Conservation (phyloP, 1,284 basidiomycete genomes). For the Apiotrichum siamense region DNA sequence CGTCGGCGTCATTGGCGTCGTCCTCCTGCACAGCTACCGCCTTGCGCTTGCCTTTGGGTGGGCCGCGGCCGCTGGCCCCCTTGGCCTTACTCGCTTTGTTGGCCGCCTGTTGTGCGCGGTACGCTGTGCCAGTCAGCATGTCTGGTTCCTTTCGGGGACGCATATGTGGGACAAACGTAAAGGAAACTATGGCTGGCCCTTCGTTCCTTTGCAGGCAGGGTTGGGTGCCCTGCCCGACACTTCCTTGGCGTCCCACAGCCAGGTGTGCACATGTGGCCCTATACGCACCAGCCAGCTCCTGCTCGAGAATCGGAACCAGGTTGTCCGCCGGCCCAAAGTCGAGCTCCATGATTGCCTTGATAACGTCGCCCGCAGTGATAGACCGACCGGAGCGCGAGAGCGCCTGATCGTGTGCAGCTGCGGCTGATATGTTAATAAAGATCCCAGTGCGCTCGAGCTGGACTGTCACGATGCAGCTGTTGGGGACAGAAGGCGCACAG, state of each 20-base stretch:
- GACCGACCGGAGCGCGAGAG: slow-evolving; percentile 75
- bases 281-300: slow-evolving; percentile 65
- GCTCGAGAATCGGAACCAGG: slow-evolving; percentile 61
- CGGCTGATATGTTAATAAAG: slow-evolving; percentile 42
- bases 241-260: too few relatives aligned
- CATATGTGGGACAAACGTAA: not conserved
- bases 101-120: slow-evolving; percentile 27
- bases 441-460: too few relatives aligned
- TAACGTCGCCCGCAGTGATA: slow-evolving; percentile 78
- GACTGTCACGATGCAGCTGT: too few relatives aligned
- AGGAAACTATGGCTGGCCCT: too few relatives aligned
- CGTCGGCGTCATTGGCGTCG: slow-evolving; percentile 9
- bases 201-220: too few relatives aligned
- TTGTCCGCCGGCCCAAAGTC: slow-evolving; percentile 62
- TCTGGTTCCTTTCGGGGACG: too few relatives aligned
- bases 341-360: slow-evolving; percentile 73
- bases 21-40: slow-evolving; percentile 18
- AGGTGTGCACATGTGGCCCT: too few relatives aligned
- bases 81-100: slow-evolving; percentile 30
- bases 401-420: slow-evolving; percentile 72
- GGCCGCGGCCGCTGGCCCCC: slow-evolving; percentile 25
- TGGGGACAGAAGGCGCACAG: not conserved
- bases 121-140: slow-evolving; percentile 22
- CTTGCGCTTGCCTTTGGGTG: slow-evolving; percentile 38
- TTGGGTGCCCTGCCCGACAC: too few relatives aligned